Conservation (phyloP, 306 rosid species). For the Fagus crenata region DNA sequence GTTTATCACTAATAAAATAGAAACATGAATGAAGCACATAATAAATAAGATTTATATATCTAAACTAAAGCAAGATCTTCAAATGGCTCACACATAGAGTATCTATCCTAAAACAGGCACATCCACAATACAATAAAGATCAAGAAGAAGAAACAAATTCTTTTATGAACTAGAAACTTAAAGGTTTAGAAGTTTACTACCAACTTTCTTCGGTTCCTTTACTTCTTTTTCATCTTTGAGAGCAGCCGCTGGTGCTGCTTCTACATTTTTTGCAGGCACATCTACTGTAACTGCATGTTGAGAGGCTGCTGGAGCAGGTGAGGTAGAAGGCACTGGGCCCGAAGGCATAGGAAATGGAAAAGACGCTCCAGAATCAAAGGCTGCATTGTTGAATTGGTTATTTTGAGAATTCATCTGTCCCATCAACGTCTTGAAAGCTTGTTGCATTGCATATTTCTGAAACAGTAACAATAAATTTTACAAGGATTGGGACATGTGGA, state of each 20-base stretch:
- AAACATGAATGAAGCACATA: background rate
- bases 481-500: slow-evolving; percentile 13
- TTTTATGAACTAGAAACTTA: slow-evolving; percentile 8
- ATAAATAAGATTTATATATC: background rate
- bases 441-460: slow-evolving; percentile 98
- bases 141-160: background rate
- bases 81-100: background rate
- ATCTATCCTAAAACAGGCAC: background rate
- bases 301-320: slow-evolving; percentile 46
- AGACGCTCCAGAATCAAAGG: slow-evolving; percentile 69
- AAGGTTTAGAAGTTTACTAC: slow-evolving; percentile 44
- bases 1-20: background rate
- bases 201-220: slow-evolving; percentile 55
- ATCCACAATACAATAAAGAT: background rate
- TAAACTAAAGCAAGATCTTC: slow-evolving; percentile 1
- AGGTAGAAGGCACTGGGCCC: slow-evolving; percentile 44
- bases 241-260: slow-evolving; percentile 46
- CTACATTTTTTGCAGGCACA: slow-evolving; percentile 63
- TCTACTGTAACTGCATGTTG: slow-evolving; percentile 68
- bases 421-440: slow-evolving; percentile 95
- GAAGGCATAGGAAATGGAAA: slow-evolving; percentile 75
- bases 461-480: slow-evolving; percentile 26
- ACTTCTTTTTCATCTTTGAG: slow-evolving; percentile 45
- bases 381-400: slow-evolving; percentile 52
- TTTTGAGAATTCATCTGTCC: slow-evolving; percentile 84